Evolutionary conservation across 805 yeast genomes (phyloP).

Genomic region (Candida pini): DNA sequence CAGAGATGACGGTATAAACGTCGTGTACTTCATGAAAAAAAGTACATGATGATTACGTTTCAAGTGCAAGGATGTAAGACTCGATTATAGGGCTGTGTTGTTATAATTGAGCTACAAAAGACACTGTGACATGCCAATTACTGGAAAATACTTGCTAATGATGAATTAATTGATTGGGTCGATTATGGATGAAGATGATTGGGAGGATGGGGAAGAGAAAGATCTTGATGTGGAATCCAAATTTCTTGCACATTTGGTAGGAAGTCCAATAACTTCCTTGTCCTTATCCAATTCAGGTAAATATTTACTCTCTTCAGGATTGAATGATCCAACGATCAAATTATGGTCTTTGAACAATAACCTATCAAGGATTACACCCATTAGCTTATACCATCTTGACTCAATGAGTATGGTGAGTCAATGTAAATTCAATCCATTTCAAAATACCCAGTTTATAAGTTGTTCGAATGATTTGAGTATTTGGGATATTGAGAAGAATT

Average conservation of each 20-base stretch:
- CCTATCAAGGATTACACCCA: background rate
- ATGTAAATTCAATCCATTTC: slow-evolving; percentile 1
- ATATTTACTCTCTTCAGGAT: slow-evolving; percentile 6
- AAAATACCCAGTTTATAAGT: slow-evolving; percentile 6
- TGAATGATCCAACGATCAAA: slow-evolving; percentile 7
- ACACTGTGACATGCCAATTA: background rate
- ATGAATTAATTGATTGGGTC: background rate
- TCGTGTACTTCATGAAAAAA: no score
- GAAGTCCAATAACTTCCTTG: slow-evolving; percentile 8
- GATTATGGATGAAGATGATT: background rate
- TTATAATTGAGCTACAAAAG: slow-evolving; percentile 1
- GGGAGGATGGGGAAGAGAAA: no score
- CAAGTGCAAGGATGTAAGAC: no score
- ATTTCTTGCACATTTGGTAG: background rate
- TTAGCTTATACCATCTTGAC: slow-evolving; percentile 7
- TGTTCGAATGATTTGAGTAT: slow-evolving; percentile 14
- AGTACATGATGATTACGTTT: slow-evolving; percentile 2
- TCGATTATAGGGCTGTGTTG: no score
- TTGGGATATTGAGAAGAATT: slow-evolving; percentile 10
- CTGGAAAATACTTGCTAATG: background rate
- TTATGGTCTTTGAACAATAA: slow-evolving; percentile 1
- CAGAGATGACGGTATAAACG: no score
- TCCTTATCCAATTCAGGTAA: slow-evolving; percentile 5
- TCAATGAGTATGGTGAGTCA: slow-evolving; percentile 3
- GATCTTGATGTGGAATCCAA: no score